A percentile compares a stretch with the other conserved stretches of the same genome.
Evolutionary conservation across 148 eudicot genomes (phyloP).

Genomic region (Simmondsia chinensis): DNA sequence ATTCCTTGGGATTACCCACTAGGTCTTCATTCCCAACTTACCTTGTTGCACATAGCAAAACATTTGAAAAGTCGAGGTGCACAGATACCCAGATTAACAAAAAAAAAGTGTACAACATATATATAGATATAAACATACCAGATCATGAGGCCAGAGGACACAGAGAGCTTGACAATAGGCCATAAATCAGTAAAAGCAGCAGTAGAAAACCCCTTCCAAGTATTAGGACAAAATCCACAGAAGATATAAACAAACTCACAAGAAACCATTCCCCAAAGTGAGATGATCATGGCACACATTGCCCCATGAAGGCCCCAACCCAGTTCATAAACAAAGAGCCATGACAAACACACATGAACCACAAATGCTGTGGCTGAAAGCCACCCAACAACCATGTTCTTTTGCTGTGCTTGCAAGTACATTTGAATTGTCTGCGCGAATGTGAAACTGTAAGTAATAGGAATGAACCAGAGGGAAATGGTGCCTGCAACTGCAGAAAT

Average conservation of each 20-base stretch:
- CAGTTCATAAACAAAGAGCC: conserved; percentile 39
- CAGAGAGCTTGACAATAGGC: conserved; percentile 48
- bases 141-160: conserved; percentile 58
- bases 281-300: conserved; percentile 32
- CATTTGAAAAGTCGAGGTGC: no score
- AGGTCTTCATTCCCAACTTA: no score
- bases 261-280: conserved; percentile 43
- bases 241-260: conserved; percentile 28
- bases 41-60: no score
- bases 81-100: no score
- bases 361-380: conserved; percentile 24
- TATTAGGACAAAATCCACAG: conserved; percentile 40
- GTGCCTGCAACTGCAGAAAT: conserved; percentile 22
- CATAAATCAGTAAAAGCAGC: conserved; percentile 48
- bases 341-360: conserved; percentile 38
- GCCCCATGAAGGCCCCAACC: conserved; percentile 46
- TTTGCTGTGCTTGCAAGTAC: conserved; percentile 55
- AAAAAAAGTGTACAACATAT: no score
- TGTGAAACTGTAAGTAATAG: conserved; percentile 40
- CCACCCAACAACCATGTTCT: conserved; percentile 37
- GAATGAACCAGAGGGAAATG: conserved; percentile 25
- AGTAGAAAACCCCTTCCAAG: conserved; percentile 62
- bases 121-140: no score
- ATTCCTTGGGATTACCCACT: no score
- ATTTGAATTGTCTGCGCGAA: conserved; percentile 45